Conservation (phyloP, 1,284 basidiomycete species). For the Fomitopsis schrenkii region DNA sequence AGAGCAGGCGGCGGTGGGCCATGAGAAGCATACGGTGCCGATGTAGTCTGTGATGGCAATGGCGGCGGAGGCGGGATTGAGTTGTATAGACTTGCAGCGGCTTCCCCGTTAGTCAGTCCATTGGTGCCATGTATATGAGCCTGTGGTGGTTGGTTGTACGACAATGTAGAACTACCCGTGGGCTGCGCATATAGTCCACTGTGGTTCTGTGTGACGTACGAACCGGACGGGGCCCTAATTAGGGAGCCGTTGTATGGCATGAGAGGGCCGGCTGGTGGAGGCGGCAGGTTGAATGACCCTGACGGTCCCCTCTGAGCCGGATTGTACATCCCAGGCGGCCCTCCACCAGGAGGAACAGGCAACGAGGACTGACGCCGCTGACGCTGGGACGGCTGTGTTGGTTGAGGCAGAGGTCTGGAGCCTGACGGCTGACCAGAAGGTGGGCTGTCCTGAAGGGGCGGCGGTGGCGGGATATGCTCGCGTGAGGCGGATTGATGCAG, state of each 20-base stretch:
- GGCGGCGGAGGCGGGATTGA: constrained; percentile 36
- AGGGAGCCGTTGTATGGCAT: constrained; percentile 1
- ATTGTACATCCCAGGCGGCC: constrained; percentile 16
- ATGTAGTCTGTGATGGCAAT: constrained; percentile 16
- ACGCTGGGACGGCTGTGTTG: constrained; percentile 12
- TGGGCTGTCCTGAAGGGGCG: constrained; percentile 29
- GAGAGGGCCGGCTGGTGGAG: not conserved
- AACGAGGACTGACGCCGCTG: constrained; percentile 18
- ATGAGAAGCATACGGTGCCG: constrained; percentile 17
- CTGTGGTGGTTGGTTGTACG: constrained; percentile 1
- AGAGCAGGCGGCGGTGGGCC: constrained; percentile 24
- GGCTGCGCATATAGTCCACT: constrained; percentile 4
- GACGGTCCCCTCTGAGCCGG: constrained; percentile 8
- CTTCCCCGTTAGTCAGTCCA: not conserved
- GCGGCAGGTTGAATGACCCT: not conserved
- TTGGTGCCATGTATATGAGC: not conserved
- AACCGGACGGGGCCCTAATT: constrained; percentile 2
- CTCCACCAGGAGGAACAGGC: constrained; percentile 18
- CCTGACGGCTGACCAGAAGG: constrained; percentile 27
- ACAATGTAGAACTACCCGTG: not conserved
- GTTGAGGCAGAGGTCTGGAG: constrained; percentile 9
- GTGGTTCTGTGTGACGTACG: not conserved
- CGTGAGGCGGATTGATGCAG: constrained; percentile 25
- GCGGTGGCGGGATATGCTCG: constrained; percentile 29
- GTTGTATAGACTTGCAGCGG: constrained; percentile 14